Base-by-base conservation (phyloP, 2,329 filamentous ascomycete species). In the Calonectria pseudoturangicola region DNA sequence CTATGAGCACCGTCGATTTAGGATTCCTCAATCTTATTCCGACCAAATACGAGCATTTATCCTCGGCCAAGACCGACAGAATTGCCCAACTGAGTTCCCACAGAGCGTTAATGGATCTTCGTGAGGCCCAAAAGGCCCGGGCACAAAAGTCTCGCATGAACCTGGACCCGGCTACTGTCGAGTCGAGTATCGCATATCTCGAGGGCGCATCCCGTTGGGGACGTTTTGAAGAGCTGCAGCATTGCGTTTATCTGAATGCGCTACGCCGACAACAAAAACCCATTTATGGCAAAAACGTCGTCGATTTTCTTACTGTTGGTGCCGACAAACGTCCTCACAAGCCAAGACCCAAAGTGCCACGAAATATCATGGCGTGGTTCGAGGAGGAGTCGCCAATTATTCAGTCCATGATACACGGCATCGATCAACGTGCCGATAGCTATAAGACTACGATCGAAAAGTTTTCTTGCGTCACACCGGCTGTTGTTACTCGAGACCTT, bases 381-480 rank as follows among this genome's bases (percentile, higher is more conserved):
- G 91, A 93, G 66, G 91, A 92, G 74, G 92, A 92, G 68, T 94
- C 94, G 0, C 87, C 88, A 7, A 82, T 90, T 27, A 86, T 96
- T 62, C 87, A 87, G 45, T 87, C 90, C 4, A 91, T 97, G 85
- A 91, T 97, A n/a, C 91, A 92, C 21, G 95, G 92, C 0, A 83
- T 98, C 0, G 89, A 93, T 48, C 90, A 95, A 79, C 92, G 95
- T 28, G 92, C 95, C 1, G 89, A 92, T 65, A 87, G 88, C 16
- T 88, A 98, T 84, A 93, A 96, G 79, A 92, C 91, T 0, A 92
- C 90, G 3, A 93, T 99, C 66, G 92, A 94, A 75, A 95, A 96
- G 81, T 99, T 98, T 80, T 95, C 94, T 1, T 99, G 96, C 79
- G 92, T 98, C 41, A 98, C 97, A 0, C 97, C 97, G 2, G 93